Evolutionary conservation across 2,329 filamentous ascomycete species (phyloP).

Genomic region (Neopestalotiopsis sp.): DNA sequence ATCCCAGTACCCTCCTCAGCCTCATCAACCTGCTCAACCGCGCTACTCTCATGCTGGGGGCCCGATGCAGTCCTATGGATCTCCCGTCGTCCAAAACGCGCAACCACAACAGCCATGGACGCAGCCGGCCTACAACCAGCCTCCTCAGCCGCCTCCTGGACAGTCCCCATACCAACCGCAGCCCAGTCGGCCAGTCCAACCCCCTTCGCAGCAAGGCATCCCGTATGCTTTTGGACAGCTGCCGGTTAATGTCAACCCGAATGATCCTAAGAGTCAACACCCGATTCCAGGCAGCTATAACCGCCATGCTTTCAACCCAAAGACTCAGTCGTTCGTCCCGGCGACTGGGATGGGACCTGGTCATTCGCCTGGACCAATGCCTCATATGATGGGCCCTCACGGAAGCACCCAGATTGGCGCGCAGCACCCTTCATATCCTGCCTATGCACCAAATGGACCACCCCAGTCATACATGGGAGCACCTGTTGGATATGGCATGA

Average conservation of each 20-base stretch:
- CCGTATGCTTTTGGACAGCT: slow-evolving; percentile 83
- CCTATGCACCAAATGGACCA: slow-evolving; percentile 51
- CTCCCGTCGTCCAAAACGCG: slow-evolving; percentile 38
- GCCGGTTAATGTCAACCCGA: slow-evolving; percentile 70
- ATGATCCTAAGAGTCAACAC: slow-evolving; percentile 77
- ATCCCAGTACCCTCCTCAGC: slow-evolving; percentile 33
- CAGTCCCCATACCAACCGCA: slow-evolving; percentile 19
- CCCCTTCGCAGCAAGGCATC: slow-evolving; percentile 39
- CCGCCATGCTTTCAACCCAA: slow-evolving; percentile 88
- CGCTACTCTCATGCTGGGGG: slow-evolving; percentile 42
- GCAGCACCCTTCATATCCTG: slow-evolving; percentile 54
- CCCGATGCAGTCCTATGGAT: slow-evolving; percentile 39
- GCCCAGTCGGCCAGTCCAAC: slow-evolving; percentile 28
- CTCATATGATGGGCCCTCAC: slow-evolving; percentile 54
- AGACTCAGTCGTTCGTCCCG: slow-evolving; percentile 91
- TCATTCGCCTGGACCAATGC: slow-evolving; percentile 46
- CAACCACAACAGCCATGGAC: slow-evolving; percentile 38
- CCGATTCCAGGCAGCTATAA: slow-evolving; percentile 85
- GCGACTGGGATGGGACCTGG: slow-evolving; percentile 55
- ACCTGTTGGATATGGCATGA: slow-evolving; percentile 57
- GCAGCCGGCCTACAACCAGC: slow-evolving; percentile 34
- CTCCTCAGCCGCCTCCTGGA: slow-evolving; percentile 28
- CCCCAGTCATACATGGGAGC: slow-evolving; percentile 50
- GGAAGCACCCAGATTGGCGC: slow-evolving; percentile 59
- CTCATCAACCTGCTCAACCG: slow-evolving; percentile 34